Base-by-base conservation (phyloP, 768 basidiomycete genomes). In the Lactarius hatsudake region DNA sequence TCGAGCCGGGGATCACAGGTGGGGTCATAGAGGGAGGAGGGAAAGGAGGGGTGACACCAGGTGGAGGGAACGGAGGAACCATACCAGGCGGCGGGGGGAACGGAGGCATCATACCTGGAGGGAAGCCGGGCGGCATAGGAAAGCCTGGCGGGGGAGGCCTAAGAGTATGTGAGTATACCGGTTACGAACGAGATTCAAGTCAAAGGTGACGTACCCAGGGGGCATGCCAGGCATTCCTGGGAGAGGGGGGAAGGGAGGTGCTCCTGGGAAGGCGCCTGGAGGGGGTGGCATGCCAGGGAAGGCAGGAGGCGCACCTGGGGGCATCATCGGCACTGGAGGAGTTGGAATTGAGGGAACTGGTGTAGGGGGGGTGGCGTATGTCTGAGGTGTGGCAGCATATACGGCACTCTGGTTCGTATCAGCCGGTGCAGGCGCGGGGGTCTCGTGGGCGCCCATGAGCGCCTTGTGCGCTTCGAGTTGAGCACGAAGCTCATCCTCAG, bases 401-500 rank as follows among this genome's bases (percentile, higher is more conserved):
- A 94, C 91, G 5, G 82, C 84, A 42, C 84, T 80, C n/a, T 80
- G 75, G 69, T 79, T 79, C 15, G 79, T 73, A 59, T 81, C 82
- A 13, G 79, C 73, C 2, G 81, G 73, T 17, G 79, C 71, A 17
- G 82, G 77, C 8, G 78, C 70, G 6, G 73, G 71, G 13, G 77
- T 69, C 6, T 84, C 79, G 28, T 77, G 76, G 9, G 79, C 83
- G 30, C 91, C 90, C 96, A 99, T 98, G 54, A 98, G 83, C 8
- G 90, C 90, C 75, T 89, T 94, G 78, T 98, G 96, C 2, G 93
- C 91, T 62, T 87, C 88, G 3, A 98, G 83, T 75, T 96, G 93
- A 0, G 89, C 87, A 67, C 84, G 86, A 20, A 98, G 83, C 73
- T 98, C 92, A 0, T 90, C 90, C 72, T 96, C 92, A 1, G 88